These are phyloP conservation scores for Blastobotrys petasosporus DNA, from an alignment of 1,139 yeast species.

Conservation along the genomic window DNA sequence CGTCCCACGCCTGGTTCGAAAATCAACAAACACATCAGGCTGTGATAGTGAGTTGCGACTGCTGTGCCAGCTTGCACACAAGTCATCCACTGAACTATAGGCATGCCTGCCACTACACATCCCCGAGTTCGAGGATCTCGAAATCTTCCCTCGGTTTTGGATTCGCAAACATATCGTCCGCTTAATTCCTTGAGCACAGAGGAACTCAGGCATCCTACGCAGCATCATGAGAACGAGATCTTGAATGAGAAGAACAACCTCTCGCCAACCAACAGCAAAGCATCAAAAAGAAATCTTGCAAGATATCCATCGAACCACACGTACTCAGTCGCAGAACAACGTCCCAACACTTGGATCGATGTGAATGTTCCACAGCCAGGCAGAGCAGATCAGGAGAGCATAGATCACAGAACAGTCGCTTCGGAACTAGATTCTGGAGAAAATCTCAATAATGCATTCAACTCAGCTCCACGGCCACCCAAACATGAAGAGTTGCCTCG, in stretches of 20 bases:
- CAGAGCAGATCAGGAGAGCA: too few species aligned
- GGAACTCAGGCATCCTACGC: background rate
- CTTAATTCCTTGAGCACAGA: background rate
- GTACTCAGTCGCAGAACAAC: background rate
- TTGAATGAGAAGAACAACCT: background rate
- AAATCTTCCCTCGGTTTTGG: constrained; percentile 4
- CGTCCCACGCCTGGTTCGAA: too few species aligned
- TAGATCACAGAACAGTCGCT: too few species aligned
- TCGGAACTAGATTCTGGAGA: too few species aligned
- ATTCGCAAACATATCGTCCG: constrained; percentile 3
- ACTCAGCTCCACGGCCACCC: background rate
- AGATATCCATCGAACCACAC: constrained; percentile 1
- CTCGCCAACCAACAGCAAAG: too few species aligned
- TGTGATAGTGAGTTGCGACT: too few species aligned
- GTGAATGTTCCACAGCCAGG: background rate
- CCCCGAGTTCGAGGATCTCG: constrained; percentile 4
- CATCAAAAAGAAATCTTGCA: background rate
- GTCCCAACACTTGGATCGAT: background rate
- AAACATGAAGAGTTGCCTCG: background rate
- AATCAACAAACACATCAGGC: too few species aligned
- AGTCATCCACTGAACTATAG: too few species aligned
- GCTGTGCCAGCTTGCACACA: too few species aligned
- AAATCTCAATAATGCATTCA: background rate
- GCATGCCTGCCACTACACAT: too few species aligned
- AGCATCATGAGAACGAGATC: too few species aligned